Evolutionary conservation across 2,329 filamentous ascomycete genomes (phyloP).

Genomic region (Nannizzia gypsea): DNA sequence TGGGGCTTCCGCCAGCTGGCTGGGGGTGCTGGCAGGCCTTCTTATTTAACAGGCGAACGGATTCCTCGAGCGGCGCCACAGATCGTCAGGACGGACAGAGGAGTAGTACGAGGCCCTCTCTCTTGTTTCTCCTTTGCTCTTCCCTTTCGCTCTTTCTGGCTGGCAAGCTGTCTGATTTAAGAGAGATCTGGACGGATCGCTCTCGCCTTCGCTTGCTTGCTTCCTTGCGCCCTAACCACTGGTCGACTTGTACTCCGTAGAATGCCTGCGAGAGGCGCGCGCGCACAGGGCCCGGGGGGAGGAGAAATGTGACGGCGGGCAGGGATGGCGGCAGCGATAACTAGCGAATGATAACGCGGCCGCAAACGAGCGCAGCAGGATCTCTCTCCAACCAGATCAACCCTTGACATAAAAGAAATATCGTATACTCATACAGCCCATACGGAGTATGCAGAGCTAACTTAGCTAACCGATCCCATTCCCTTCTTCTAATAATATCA

Average conservation of each 20-base stretch:
- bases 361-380: not conserved
- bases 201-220: not conserved
- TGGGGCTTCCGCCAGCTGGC: not conserved
- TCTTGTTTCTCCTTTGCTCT: not conserved
- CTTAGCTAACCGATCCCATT: too few relatives aligned
- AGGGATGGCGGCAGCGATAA: not conserved
- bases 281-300: not conserved
- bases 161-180: too few relatives aligned
- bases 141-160: not conserved
- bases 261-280: too few relatives aligned
- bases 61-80: not conserved
- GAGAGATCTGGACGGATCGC: too few relatives aligned
- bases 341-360: not conserved
- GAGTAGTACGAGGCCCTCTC: not conserved
- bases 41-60: not conserved
- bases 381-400: too few relatives aligned
- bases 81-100: not conserved
- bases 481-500: too few relatives aligned
- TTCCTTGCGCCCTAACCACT: too few relatives aligned
- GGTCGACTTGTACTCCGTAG: too few relatives aligned
- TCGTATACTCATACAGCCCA: too few relatives aligned
- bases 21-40: not conserved
- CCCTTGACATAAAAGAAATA: too few relatives aligned
- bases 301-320: not conserved
- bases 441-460: too few relatives aligned